Evolutionary conservation across 768 basidiomycete species (phyloP).

Genomic region (Mycena rosella): DNA sequence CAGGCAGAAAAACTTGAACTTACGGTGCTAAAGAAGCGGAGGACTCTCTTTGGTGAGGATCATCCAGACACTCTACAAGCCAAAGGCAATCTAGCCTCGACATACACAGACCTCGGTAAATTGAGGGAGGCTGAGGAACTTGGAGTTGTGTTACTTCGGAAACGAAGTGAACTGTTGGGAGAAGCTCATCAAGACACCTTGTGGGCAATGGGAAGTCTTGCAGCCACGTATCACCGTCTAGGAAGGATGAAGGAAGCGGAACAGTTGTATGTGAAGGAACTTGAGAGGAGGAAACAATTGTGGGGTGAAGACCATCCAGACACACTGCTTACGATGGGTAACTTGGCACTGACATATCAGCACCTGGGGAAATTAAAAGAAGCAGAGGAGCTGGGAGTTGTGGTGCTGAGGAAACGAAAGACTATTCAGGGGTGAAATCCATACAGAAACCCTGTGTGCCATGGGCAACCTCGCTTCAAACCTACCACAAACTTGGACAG

Average conservation of each 20-base stretch:
- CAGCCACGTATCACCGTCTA: conserved; percentile 1
- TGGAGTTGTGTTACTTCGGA: conserved; percentile 2
- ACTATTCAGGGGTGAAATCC: too few relatives aligned
- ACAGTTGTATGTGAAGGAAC: not conserved
- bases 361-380: too few relatives aligned
- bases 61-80: conserved; percentile 16
- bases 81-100: conserved; percentile 14
- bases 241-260: conserved; percentile 3
- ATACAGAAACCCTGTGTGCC: too few relatives aligned
- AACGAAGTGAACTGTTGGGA: not conserved
- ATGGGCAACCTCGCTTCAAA: too few relatives aligned
- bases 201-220: conserved; percentile 10
- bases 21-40: not conserved
- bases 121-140: conserved; percentile 22
- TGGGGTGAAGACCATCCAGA: too few relatives aligned
- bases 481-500: not conserved
- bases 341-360: too few relatives aligned
- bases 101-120: conserved; percentile 3
- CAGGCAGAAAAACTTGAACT: conserved; percentile 7
- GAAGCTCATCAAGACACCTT: conserved; percentile 26
- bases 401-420: too few relatives aligned
- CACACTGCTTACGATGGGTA: too few relatives aligned
- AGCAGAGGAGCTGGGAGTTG: too few relatives aligned
- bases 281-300: not conserved
- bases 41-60: not conserved